These are phyloP conservation scores for Pythium phragmiticola DNA, from an alignment of 352 stramenopile species.

Conservation along the genomic window DNA sequence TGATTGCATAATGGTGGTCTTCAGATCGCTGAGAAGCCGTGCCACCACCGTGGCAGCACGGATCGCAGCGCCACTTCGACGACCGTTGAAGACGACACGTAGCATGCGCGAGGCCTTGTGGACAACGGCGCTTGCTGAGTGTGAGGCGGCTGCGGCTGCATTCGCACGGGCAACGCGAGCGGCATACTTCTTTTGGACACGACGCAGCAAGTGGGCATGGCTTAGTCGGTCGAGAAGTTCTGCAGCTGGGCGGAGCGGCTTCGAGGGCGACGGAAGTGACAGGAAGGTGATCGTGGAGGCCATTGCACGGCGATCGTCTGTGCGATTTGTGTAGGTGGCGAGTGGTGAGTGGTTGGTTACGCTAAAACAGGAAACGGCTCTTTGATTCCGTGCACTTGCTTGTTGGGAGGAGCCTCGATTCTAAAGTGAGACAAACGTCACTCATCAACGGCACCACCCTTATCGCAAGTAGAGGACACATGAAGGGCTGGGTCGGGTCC, in stretches of 20 bases:
- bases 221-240: not conserved
- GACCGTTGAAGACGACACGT: not conserved
- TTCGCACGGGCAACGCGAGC: not conserved
- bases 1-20: not conserved
- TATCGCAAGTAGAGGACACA: not conserved
- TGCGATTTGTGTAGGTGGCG: not conserved
- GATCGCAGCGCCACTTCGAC: not conserved
- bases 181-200: not conserved
- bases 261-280: constrained; percentile 2
- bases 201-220: not conserved
- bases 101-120: not conserved
- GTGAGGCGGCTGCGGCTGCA: not conserved
- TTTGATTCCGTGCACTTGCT: not conserved
- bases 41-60: not conserved
- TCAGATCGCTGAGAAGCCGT: not conserved
- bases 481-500: too few species aligned
- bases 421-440: not conserved
- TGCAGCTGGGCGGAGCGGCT: not conserved
- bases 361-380: not conserved
- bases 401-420: not conserved
- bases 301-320: not conserved
- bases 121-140: not conserved
- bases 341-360: not conserved
- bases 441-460: not conserved
- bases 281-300: constrained; percentile 23